A percentile compares a stretch with the other conserved stretches of the same genome.
phyloP scores from a whole-genome alignment of 495 filamentous ascomycete species.

The Choiromyces venosus region DNA sequence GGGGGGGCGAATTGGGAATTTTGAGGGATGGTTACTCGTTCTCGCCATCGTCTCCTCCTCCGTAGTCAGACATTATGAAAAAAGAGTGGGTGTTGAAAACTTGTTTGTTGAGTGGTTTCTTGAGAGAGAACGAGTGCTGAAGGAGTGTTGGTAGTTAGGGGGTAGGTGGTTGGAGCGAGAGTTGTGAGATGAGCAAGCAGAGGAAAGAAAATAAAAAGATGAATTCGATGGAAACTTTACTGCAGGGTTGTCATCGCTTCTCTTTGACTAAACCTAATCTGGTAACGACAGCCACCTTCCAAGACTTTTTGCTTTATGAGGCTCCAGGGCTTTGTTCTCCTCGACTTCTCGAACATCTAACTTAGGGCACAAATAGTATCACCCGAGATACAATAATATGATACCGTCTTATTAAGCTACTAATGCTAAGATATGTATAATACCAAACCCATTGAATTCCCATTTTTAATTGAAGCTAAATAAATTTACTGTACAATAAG shows the following conservation, averaged over 20 bases:
- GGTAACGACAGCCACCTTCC: slow-evolving; percentile 7
- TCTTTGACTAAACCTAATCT: background rate
- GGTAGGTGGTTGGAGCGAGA: background rate
- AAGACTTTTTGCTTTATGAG: slow-evolving; percentile 16
- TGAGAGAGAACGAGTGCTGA: background rate
- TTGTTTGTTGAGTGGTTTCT: background rate
- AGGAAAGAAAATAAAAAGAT: background rate
- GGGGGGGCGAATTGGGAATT: slow-evolving; percentile 10
- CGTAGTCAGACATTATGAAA: slow-evolving; percentile 34
- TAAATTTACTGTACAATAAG: background rate
- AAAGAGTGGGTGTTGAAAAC: background rate
- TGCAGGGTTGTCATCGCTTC: slow-evolving; percentile 8
- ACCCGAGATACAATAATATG: background rate
- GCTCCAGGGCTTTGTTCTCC: slow-evolving; percentile 5
- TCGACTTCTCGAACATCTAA: background rate
- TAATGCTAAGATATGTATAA: background rate
- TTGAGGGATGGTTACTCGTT: slow-evolving; percentile 42
- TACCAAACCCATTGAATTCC: background rate
- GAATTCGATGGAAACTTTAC: slow-evolving; percentile 3
- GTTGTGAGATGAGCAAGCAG: background rate
- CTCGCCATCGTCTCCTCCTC: slow-evolving; percentile 32
- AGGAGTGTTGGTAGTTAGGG: background rate
- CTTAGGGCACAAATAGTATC: background rate
- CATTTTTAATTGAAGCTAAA: background rate
- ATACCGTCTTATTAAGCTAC: background rate